Conservation (phyloP, 768 basidiomycete species). For the Hemileccinum impolitum region DNA sequence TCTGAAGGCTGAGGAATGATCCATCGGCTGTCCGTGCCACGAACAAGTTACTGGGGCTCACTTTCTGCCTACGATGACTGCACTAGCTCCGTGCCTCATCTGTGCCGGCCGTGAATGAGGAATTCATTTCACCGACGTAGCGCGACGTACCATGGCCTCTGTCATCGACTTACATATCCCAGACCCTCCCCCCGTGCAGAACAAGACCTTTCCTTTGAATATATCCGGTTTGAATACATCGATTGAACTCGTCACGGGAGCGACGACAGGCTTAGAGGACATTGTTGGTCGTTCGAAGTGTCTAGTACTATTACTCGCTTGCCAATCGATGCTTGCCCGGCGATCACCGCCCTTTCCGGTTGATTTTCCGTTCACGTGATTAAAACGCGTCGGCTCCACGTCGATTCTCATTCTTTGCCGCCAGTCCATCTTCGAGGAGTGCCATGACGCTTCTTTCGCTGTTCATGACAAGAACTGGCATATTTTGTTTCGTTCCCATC, state of each 20-base stretch:
- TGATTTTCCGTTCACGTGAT: constrained; percentile 26
- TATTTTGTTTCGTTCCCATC: constrained; percentile 27
- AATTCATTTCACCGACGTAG: background rate
- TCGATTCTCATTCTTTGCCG: no score
- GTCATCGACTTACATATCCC: constrained; percentile 93
- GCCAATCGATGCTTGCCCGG: no score
- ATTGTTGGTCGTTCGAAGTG: no score
- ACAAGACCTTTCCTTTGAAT: constrained; percentile 87
- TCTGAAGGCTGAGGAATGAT: constrained; percentile 52
- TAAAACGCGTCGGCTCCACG: constrained; percentile 3
- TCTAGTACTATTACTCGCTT: no score
- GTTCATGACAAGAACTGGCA: constrained; percentile 22
- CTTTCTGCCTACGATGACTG: constrained; percentile 86
- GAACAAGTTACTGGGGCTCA: constrained; percentile 35
- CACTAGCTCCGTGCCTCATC: constrained; percentile 83
- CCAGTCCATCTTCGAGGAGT: no score
- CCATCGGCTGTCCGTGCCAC: background rate
- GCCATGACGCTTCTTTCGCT: constrained; percentile 22
- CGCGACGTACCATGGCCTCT: constrained; percentile 62
- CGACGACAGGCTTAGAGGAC: constrained; percentile 40
- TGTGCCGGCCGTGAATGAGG: constrained; percentile 27
- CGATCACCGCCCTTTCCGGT: background rate
- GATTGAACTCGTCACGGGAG: constrained; percentile 51
- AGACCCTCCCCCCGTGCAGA: constrained; percentile 89
- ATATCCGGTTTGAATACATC: constrained; percentile 73